These are phyloP conservation scores for Fusarium pseudocircinatum DNA, from an alignment of 2,329 filamentous ascomycete genomes.

Conservation along the genomic window DNA sequence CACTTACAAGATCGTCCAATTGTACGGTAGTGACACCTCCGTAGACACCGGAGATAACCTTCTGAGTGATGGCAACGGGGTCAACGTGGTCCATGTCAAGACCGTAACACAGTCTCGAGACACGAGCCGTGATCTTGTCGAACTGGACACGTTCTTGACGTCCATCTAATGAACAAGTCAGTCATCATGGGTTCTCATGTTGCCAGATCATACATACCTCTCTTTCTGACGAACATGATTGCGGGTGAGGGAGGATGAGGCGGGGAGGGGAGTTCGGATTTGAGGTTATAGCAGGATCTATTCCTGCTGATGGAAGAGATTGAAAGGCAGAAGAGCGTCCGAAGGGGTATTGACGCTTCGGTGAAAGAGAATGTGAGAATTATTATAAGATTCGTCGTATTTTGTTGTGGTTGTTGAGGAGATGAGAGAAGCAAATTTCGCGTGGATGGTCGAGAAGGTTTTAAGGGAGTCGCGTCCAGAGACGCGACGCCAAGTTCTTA, in stretches of 20 bases:
- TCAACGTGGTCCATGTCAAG: conserved; percentile 95
- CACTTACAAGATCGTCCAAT: conserved; percentile 91
- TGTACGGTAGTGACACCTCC: conserved; percentile 97
- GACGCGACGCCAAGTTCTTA: conserved; percentile 49
- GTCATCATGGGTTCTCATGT: conserved; percentile 15
- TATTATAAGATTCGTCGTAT: conserved; percentile 24
- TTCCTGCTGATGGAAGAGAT: conserved; percentile 40
- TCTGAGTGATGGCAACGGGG: conserved; percentile 97
- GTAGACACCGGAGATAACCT: conserved; percentile 99
- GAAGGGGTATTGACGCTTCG: conserved; percentile 19
- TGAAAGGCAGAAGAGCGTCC: conserved; percentile 38
- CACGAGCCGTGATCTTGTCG: conserved; percentile 99
- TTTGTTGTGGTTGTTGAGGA: conserved; percentile 37
- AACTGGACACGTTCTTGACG: conserved; percentile 99
- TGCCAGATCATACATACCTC: conserved; percentile 58
- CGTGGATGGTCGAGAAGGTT: conserved; percentile 45
- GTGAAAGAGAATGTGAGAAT: conserved; percentile 24
- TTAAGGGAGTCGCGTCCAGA: conserved; percentile 51
- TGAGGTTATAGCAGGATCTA: conserved; percentile 36
- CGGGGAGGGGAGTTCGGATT: conserved; percentile 32
- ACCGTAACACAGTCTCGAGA: conserved; percentile 96
- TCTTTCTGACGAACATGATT: conserved; percentile 71
- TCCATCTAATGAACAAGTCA: conserved; percentile 74
- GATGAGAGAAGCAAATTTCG: conserved; percentile 39
- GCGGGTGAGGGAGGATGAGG: conserved; percentile 34